Evolutionary conservation across 257 asterid species (phyloP).

Genomic region (Euphrasia confusa): DNA sequence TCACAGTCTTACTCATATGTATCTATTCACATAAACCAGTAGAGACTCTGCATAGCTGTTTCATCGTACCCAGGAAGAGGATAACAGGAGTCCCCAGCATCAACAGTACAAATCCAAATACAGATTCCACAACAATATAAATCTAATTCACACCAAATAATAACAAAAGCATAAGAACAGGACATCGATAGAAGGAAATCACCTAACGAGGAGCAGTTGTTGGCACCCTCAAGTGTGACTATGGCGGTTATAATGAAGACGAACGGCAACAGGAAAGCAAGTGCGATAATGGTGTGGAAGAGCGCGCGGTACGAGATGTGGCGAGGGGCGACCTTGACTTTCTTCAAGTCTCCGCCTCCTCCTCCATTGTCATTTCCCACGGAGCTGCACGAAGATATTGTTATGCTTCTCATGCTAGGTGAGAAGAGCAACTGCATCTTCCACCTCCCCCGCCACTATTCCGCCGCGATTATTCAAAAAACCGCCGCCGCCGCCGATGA

Average conservation of each 20-base stretch:
- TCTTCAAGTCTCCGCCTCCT: constrained; percentile 71
- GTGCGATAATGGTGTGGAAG: constrained; percentile 70
- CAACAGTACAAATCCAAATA: constrained; percentile 14
- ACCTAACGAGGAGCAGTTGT: constrained; percentile 96
- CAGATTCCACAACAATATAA: constrained; percentile 24
- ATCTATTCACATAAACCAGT: no score
- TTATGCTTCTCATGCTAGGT: constrained; percentile 99
- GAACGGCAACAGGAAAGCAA: constrained; percentile 90
- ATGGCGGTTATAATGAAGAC: constrained; percentile 88
- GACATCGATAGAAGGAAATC: constrained; percentile 21
- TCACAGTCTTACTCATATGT: no score
- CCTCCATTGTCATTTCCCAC: constrained; percentile 59
- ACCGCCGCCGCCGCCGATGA: constrained; percentile 27
- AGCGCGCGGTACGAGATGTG: constrained; percentile 73
- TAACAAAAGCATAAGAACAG: background rate
- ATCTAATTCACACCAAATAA: constrained; percentile 10
- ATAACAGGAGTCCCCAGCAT: background rate
- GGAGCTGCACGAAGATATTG: constrained; percentile 70
- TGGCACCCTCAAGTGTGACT: constrained; percentile 97
- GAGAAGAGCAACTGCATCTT: constrained; percentile 99
- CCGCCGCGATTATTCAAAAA: constrained; percentile 26
- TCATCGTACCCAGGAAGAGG: background rate
- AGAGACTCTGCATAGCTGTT: no score
- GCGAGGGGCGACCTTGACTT: constrained; percentile 91
- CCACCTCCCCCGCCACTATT: constrained; percentile 41